Conservation (phyloP, 108 stramenopile genomes). For the Mediolabrus comicus region DNA sequence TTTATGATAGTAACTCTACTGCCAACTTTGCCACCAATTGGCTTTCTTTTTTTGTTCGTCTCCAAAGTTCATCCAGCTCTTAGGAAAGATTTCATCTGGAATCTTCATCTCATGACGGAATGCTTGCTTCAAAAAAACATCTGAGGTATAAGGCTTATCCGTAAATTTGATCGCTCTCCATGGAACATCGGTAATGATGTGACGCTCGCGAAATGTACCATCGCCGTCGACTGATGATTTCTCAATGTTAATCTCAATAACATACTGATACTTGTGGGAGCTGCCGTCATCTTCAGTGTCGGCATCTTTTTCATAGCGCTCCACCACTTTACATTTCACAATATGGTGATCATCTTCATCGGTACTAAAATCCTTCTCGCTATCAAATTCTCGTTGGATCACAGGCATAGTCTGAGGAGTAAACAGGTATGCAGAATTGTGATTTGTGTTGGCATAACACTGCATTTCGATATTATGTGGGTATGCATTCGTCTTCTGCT, state of each 20-base stretch:
- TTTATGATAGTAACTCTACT: too few species aligned
- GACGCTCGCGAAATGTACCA: slow-evolving; percentile 7
- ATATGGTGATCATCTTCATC: slow-evolving; percentile 15
- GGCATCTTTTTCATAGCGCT: slow-evolving; percentile 15
- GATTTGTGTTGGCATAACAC: slow-evolving; percentile 31
- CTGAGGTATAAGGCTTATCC: slow-evolving; percentile 58
- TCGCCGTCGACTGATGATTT: slow-evolving; percentile 9
- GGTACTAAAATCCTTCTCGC: slow-evolving; percentile 11
- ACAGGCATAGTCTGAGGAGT: slow-evolving; percentile 27
- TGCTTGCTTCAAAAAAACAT: slow-evolving; percentile 58
- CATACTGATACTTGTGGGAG: slow-evolving; percentile 26
- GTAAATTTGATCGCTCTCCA: slow-evolving; percentile 62
- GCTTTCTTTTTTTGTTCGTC: background rate
- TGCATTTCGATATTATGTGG: slow-evolving; percentile 22
- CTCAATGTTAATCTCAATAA: slow-evolving; percentile 17
- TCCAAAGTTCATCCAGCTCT: slow-evolving; percentile 51
- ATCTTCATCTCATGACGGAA: slow-evolving; percentile 72
- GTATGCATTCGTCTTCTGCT: slow-evolving; percentile 36
- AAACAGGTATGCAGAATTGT: slow-evolving; percentile 22
- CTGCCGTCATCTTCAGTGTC: slow-evolving; percentile 11
- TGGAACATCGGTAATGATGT: slow-evolving; percentile 54
- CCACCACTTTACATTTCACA: slow-evolving; percentile 24
- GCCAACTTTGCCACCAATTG: too few species aligned
- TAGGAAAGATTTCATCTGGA: slow-evolving; percentile 64
- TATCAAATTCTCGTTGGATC: slow-evolving; percentile 13